Conservation (phyloP, 1,284 basidiomycete genomes). For the Sanghuangporus sanghuang region DNA sequence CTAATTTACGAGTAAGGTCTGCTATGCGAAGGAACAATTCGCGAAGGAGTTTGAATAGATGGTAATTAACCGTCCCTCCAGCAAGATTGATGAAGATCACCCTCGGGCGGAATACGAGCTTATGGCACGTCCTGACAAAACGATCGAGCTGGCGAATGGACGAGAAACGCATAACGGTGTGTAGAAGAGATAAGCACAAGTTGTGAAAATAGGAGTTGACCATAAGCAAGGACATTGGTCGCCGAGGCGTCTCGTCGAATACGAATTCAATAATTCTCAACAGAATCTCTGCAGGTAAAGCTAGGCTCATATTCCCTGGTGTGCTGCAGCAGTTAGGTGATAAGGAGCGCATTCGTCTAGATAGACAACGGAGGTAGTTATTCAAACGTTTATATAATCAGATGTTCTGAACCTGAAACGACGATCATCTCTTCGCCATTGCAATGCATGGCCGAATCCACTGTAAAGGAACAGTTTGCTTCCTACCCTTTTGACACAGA, state of each 20-base stretch:
- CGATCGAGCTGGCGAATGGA: constrained; percentile 27
- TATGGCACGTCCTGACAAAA: constrained; percentile 23
- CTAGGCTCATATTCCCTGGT: neutral
- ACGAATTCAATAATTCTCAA: constrained; percentile 23
- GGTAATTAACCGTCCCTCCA: constrained; percentile 27
- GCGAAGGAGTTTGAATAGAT: constrained; percentile 29
- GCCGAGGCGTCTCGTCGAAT: constrained; percentile 20
- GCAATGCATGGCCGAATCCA: neutral
- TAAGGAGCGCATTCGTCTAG: too few species aligned
- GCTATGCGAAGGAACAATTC: constrained; percentile 23
- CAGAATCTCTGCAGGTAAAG: constrained; percentile 6
- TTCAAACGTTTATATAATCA: too few species aligned
- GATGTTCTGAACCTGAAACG: too few species aligned
- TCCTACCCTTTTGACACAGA: constrained; percentile 16
- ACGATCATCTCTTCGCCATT: too few species aligned
- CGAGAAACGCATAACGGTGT: constrained; percentile 29
- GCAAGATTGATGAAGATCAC: constrained; percentile 26
- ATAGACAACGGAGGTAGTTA: too few species aligned
- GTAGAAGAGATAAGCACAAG: constrained; percentile 23
- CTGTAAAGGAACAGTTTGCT: constrained; percentile 1
- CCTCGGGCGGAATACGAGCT: constrained; percentile 24
- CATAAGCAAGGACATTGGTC: constrained; percentile 24
- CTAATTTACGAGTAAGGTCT: neutral
- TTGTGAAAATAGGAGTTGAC: constrained; percentile 25
- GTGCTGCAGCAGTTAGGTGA: neutral